Conservation (phyloP, 192 early-diverging fungal genomes). For the Backusella tarrabulga region DNA sequence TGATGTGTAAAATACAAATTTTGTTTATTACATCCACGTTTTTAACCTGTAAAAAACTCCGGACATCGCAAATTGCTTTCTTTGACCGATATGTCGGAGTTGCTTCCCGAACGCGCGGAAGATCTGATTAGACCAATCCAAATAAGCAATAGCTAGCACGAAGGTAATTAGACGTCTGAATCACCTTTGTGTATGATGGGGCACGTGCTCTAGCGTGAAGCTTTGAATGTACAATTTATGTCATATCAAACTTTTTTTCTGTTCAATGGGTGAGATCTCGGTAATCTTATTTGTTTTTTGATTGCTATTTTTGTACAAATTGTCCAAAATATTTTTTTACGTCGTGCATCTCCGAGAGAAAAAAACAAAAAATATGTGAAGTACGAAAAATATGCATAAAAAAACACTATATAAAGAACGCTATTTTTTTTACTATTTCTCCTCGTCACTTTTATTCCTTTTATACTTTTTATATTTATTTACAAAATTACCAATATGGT, state of each 20-base stretch:
- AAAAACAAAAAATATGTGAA: background rate
- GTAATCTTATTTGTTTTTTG: background rate
- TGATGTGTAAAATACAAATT: background rate
- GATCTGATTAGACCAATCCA: background rate
- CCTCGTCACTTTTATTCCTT: background rate
- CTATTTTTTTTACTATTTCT: background rate
- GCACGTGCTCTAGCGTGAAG: background rate
- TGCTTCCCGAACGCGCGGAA: background rate
- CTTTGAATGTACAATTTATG: background rate
- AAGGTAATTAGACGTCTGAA: background rate
- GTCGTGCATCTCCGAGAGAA: background rate
- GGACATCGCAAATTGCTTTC: background rate
- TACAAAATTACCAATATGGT: slow-evolving; percentile 1
- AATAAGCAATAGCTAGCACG: background rate
- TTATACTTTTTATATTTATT: background rate
- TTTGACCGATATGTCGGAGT: background rate
- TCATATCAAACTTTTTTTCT: background rate
- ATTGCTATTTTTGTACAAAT: background rate
- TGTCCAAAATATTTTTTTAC: background rate
- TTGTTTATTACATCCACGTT: background rate
- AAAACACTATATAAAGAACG: background rate
- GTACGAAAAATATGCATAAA: background rate
- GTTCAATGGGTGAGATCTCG: background rate
- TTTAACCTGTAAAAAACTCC: background rate
- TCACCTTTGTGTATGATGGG: background rate